phyloP scores from a whole-genome alignment of 139 green algal genomes.

The Chlorella sp. region DNA sequence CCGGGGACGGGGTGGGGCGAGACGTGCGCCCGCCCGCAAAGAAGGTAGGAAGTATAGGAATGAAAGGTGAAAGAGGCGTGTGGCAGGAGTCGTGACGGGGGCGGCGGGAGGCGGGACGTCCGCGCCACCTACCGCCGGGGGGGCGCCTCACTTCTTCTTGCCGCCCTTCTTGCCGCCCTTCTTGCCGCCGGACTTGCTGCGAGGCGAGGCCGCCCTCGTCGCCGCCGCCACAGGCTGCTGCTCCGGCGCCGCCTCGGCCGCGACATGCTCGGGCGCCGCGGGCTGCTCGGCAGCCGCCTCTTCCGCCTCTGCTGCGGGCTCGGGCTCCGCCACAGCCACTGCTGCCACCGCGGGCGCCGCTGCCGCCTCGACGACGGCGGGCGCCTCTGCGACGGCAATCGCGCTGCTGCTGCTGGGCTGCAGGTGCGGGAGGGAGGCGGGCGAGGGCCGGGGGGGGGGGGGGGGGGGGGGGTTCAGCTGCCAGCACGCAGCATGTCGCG shows the following conservation, averaged over 20 bases:
- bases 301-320: neutral
- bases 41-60: neutral
- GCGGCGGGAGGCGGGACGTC: neutral
- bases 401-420: constrained; percentile 14
- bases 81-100: neutral
- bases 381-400: neutral
- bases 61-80: neutral
- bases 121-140: too few species aligned
- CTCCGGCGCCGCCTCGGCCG: too few species aligned
- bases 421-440: neutral
- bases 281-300: neutral
- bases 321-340: neutral
- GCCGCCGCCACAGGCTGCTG: neutral
- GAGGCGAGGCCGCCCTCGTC: neutral
- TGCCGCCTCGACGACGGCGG: neutral
- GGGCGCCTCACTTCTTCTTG: neutral
- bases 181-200: constrained; percentile 5
- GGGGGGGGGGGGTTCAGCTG: neutral
- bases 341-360: neutral
- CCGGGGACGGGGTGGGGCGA: neutral
- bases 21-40: neutral
- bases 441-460: neutral
- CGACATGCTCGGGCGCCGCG: neutral
- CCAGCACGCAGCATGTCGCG: neutral
- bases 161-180: constrained; percentile 25